Percentiles rank a stretch among this genome's conserved stretches.
Evolutionary conservation across 495 filamentous ascomycete genomes (phyloP).

Genomic region (Hapsidospora chrysogenum): DNA sequence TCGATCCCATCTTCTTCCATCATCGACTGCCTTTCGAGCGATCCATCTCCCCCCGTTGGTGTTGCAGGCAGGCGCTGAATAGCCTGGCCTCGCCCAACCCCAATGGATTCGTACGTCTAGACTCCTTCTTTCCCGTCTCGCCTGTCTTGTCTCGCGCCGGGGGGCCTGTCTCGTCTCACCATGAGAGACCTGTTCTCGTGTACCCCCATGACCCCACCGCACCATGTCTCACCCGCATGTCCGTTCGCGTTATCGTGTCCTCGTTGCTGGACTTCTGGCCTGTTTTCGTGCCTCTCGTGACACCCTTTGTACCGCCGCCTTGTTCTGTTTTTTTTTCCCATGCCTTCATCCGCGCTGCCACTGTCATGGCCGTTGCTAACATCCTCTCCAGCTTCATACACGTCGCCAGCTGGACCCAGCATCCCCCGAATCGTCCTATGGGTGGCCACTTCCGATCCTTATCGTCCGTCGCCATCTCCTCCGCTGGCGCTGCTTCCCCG

Average conservation of each 20-base stretch:
- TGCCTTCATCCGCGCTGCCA: too few species aligned
- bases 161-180: neutral
- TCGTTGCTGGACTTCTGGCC: too few species aligned
- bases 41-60: too few species aligned
- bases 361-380: conserved; percentile 1
- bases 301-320: too few species aligned
- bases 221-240: neutral
- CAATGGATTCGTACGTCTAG: conserved; percentile 3
- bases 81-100: too few species aligned
- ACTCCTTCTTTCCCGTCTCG: conserved; percentile 1
- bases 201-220: neutral
- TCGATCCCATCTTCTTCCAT: too few species aligned
- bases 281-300: neutral
- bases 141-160: neutral
- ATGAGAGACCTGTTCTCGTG: too few species aligned
- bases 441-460: conserved; percentile 30
- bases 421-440: conserved; percentile 20
- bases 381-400: conserved; percentile 25
- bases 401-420: conserved; percentile 33
- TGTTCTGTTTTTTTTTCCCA: neutral
- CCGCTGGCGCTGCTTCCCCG: conserved; percentile 9
- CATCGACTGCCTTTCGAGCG: too few species aligned
- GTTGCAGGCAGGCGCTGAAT: too few species aligned
- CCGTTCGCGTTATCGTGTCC: too few species aligned
- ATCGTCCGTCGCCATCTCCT: conserved; percentile 23